A percentile compares a stretch with the other conserved stretches of the same genome.
Conservation (phyloP, 495 filamentous ascomycete species). For the Hypomontagnella monticulosa region DNA sequence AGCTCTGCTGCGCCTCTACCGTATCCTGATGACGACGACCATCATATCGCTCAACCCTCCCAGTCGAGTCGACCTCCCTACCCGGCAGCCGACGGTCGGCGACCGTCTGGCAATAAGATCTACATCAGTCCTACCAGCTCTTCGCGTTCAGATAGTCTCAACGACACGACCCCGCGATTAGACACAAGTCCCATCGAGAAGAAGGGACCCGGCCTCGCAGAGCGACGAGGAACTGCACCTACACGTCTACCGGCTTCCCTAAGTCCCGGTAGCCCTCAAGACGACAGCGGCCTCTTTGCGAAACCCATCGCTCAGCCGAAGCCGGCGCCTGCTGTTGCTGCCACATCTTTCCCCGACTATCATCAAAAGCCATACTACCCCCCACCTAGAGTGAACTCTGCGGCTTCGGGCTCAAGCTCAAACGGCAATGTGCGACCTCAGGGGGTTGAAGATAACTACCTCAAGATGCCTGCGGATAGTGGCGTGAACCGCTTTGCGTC, state of each 20-base stretch:
- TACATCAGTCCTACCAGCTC: constrained; percentile 50
- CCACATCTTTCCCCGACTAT: constrained; percentile 56
- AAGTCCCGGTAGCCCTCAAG: constrained; percentile 77
- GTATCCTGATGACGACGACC: constrained; percentile 78
- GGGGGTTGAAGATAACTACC: constrained; percentile 34
- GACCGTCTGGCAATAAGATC: constrained; percentile 46
- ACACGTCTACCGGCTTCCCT: constrained; percentile 70
- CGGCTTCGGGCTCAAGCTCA: constrained; percentile 58
- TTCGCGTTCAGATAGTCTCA: constrained; percentile 44
- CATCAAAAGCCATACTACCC: constrained; percentile 61
- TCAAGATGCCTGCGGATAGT: constrained; percentile 51
- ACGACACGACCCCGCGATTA: constrained; percentile 56
- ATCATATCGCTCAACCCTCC: constrained; percentile 48
- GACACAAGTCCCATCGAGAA: constrained; percentile 60
- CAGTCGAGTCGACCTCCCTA: constrained; percentile 58
- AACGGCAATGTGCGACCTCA: constrained; percentile 44
- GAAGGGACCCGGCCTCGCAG: constrained; percentile 67
- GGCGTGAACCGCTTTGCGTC: constrained; percentile 82
- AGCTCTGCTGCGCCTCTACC: constrained; percentile 73
- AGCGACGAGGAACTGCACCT: constrained; percentile 76
- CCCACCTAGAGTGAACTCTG: constrained; percentile 55
- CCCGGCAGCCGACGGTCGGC: constrained; percentile 58
- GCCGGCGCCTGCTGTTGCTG: constrained; percentile 43
- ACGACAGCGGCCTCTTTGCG: constrained; percentile 77
- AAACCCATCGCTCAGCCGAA: constrained; percentile 54